Conservation (phyloP, 352 stramenopile species). For the Saprolegnia diclina region DNA sequence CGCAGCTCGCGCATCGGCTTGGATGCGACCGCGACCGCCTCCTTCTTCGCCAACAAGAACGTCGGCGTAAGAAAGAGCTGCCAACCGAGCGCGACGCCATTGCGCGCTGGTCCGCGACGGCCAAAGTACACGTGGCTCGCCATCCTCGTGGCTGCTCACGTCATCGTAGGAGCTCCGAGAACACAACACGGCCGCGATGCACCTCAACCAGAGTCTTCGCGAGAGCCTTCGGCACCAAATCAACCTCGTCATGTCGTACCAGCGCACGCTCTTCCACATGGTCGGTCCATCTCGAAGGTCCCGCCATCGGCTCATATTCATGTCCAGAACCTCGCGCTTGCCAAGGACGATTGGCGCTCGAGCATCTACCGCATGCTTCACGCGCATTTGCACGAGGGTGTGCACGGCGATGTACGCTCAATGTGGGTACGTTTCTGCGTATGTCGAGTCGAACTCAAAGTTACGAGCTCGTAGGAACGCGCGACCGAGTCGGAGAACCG, state of each 20-base stretch:
- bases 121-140: not conserved
- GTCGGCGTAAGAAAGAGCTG: not conserved
- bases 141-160: not conserved
- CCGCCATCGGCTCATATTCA: not conserved
- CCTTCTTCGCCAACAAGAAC: not conserved
- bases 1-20: not conserved
- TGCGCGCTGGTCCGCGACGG: slow-evolving; percentile 5
- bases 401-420: not conserved
- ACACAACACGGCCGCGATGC: slow-evolving; percentile 4
- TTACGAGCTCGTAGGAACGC: not conserved
- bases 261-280: slow-evolving; percentile 19
- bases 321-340: slow-evolving; percentile 2
- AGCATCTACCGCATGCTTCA: slow-evolving; percentile 7
- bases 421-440: slow-evolving; percentile 15
- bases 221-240: slow-evolving; percentile 22
- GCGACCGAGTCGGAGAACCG: slow-evolving; percentile 1
- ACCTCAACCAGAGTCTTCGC: slow-evolving; percentile 16
- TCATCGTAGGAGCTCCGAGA: not conserved
- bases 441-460: not conserved
- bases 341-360: not conserved
- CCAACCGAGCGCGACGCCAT: not conserved
- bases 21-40: not conserved
- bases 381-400: not conserved
- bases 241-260: slow-evolving; percentile 25
- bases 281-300: not conserved